Evolutionary conservation across 768 basidiomycete genomes (phyloP).

Genomic region (Dacryopinax primogenitus): DNA sequence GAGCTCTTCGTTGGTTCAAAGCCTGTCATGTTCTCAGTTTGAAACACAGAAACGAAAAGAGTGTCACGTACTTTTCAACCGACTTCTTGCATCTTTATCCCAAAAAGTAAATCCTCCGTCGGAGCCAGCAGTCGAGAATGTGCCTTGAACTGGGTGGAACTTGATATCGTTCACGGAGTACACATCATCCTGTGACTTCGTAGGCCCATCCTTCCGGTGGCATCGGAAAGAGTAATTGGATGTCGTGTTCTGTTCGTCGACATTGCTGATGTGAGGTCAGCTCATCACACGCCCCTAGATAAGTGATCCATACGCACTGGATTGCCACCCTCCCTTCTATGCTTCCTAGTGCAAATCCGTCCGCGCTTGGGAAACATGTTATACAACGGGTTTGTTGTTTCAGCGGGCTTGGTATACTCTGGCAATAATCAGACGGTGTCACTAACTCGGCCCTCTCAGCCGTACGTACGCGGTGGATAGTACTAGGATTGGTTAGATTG

Average conservation of each 20-base stretch:
- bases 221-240: conserved; percentile 81
- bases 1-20: conserved; percentile 8
- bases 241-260: neutral
- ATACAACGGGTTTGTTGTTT: conserved; percentile 26
- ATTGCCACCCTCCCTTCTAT: conserved; percentile 30
- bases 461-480: conserved; percentile 16
- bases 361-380: conserved; percentile 16
- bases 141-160: conserved; percentile 74
- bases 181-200: conserved; percentile 55
- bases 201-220: conserved; percentile 47
- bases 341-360: conserved; percentile 15
- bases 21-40: neutral
- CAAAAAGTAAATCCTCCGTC: conserved; percentile 22
- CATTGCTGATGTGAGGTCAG: neutral
- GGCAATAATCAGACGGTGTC: neutral
- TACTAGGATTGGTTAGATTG: conserved; percentile 27
- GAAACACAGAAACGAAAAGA: neutral
- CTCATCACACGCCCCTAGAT: no score
- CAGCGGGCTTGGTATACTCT: conserved; percentile 29
- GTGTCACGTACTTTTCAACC: conserved; percentile 25
- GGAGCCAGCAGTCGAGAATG: conserved; percentile 64
- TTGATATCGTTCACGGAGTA: conserved; percentile 77
- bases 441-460: neutral
- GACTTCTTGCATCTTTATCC: conserved; percentile 29
- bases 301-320: conserved; percentile 26